phyloP scores from a whole-genome alignment of 768 basidiomycete genomes.

The Nevesoporus exiguus region DNA sequence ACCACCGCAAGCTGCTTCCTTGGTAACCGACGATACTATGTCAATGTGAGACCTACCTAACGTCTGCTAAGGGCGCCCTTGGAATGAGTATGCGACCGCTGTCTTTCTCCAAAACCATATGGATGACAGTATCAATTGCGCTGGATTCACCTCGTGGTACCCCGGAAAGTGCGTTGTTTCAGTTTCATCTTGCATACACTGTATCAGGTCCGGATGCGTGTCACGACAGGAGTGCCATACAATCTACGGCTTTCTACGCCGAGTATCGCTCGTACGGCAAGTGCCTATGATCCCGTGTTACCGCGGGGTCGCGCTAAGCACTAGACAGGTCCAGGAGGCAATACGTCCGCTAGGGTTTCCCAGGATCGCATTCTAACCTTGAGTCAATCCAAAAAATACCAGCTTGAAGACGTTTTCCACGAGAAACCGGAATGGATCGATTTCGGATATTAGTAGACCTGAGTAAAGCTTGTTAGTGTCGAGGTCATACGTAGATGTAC shows the following conservation, averaged over 20 bases:
- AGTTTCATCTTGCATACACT: neutral
- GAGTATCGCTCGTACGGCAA: conserved; percentile 54
- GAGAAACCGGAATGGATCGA: conserved; percentile 57
- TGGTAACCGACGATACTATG: conserved; percentile 29
- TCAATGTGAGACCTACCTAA: neutral
- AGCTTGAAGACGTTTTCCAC: conserved; percentile 48
- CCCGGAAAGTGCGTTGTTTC: conserved; percentile 18
- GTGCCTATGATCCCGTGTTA: neutral
- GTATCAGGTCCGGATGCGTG: neutral
- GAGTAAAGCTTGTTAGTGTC: too few species aligned
- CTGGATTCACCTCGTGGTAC: conserved; percentile 49
- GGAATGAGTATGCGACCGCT: conserved; percentile 56
- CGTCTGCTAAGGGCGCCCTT: conserved; percentile 41
- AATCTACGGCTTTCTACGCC: conserved; percentile 55
- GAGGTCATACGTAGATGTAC: neutral
- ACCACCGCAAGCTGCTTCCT: conserved; percentile 49
- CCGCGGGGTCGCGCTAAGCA: neutral
- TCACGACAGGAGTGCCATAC: conserved; percentile 45
- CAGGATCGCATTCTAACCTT: conserved; percentile 46
- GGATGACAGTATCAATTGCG: conserved; percentile 52
- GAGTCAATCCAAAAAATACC: conserved; percentile 29
- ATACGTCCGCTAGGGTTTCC: conserved; percentile 40
- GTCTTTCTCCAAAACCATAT: conserved; percentile 55
- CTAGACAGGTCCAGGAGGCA: conserved; percentile 50
- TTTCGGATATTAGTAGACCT: conserved; percentile 34